phyloP scores from a whole-genome alignment of 139 green algal species.

The Closterium sp. region DNA sequence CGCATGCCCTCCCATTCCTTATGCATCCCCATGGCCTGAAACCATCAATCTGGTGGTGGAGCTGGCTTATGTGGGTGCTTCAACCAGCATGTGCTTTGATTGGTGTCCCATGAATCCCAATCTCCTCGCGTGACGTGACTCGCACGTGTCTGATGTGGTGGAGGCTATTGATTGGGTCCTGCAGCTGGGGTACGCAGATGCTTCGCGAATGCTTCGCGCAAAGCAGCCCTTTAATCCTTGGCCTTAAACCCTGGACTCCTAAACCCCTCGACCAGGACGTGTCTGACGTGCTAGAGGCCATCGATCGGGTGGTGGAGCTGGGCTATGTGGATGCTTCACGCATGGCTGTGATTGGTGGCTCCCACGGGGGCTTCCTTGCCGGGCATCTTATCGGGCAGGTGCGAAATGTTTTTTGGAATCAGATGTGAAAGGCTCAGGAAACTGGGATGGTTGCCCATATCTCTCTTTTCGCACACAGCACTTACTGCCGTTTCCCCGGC shows the following conservation, averaged over 20 bases:
- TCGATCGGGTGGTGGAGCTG: constrained; percentile 52
- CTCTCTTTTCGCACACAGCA: background rate
- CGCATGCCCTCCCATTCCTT: too few species aligned
- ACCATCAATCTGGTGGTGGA: too few species aligned
- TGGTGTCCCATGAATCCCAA: too few species aligned
- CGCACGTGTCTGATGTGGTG: too few species aligned
- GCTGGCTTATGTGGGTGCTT: too few species aligned
- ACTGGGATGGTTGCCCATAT: background rate
- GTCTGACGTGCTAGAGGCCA: constrained; percentile 76
- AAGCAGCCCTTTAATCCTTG: too few species aligned
- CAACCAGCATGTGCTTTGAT: too few species aligned
- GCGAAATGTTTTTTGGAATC: background rate
- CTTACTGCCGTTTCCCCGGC: background rate
- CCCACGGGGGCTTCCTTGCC: constrained; percentile 86
- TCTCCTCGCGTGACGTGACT: too few species aligned
- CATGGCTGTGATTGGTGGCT: constrained; percentile 78
- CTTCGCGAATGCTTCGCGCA: constrained; percentile 64
- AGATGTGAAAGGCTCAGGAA: background rate
- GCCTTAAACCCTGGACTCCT: too few species aligned
- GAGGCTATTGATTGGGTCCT: background rate
- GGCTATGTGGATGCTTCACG: constrained; percentile 43
- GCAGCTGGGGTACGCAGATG: too few species aligned
- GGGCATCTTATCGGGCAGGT: constrained; percentile 82
- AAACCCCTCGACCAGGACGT: constrained; percentile 85
- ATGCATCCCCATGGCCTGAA: too few species aligned